These are phyloP conservation scores for Pseudotsuga menziesii DNA, from an alignment of 75 land plant species.

Conservation along the genomic window DNA sequence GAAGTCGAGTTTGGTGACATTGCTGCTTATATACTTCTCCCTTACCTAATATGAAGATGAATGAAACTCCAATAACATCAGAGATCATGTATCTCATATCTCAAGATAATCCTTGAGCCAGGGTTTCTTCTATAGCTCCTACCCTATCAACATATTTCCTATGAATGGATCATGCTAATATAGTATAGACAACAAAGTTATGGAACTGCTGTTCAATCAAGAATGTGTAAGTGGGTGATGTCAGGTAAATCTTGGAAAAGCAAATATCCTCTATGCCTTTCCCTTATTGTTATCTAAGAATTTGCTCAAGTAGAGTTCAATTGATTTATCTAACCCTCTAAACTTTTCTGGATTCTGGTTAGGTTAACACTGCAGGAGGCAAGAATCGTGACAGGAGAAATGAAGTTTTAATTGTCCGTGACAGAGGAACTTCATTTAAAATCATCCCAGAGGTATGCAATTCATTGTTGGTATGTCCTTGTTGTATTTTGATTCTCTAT, in stretches of 20 bases:
- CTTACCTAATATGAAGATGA: neutral
- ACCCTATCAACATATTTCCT: neutral
- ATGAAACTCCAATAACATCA: neutral
- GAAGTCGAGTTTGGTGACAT: too few relatives aligned
- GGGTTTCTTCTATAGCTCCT: neutral
- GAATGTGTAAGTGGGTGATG: neutral
- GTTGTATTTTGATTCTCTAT: neutral
- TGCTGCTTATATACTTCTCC: neutral
- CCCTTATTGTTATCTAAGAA: neutral
- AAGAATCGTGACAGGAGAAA: conserved; percentile 64
- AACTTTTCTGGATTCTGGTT: conserved; percentile 1
- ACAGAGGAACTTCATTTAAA: conserved; percentile 77
- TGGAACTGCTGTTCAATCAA: neutral
- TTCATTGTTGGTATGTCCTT: neutral
- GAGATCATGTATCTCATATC: neutral
- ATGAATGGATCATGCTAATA: neutral
- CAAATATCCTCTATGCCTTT: neutral
- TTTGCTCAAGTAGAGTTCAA: neutral
- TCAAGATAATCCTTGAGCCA: neutral
- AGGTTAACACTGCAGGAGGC: conserved; percentile 82
- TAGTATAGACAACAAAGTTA: neutral
- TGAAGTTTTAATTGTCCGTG: conserved; percentile 77
- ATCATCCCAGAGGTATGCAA: conserved; percentile 56
- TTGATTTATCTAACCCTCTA: neutral
- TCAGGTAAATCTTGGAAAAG: neutral